Conservation (phyloP, 495 filamentous ascomycete species). For the Rostrohypoxylon terebratum region DNA sequence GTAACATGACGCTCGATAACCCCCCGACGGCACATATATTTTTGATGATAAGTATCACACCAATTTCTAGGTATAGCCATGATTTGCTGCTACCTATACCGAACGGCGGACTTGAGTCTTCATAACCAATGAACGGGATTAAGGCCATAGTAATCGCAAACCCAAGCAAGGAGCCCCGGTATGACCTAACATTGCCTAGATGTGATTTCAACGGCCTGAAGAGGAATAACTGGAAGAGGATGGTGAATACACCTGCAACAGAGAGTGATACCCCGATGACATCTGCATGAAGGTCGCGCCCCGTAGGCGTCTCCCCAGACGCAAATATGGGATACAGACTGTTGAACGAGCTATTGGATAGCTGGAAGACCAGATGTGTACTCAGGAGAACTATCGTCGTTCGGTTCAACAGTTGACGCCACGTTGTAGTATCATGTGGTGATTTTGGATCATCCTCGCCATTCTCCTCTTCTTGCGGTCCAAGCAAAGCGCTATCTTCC, state of each 20-base stretch:
- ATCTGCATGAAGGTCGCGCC: slow-evolving; percentile 77
- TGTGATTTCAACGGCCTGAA: slow-evolving; percentile 83
- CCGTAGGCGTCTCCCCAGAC: slow-evolving; percentile 76
- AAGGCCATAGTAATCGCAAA: slow-evolving; percentile 85
- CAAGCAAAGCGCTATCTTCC: slow-evolving; percentile 51
- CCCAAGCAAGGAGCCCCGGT: slow-evolving; percentile 80
- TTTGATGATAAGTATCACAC: slow-evolving; percentile 83
- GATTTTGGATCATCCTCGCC: slow-evolving; percentile 47
- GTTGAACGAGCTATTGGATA: slow-evolving; percentile 90
- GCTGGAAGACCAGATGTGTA: slow-evolving; percentile 88
- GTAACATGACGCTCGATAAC: slow-evolving; percentile 85
- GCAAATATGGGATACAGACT: slow-evolving; percentile 93
- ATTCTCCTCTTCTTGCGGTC: slow-evolving; percentile 48
- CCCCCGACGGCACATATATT: slow-evolving; percentile 89
- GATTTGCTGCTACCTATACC: slow-evolving; percentile 66
- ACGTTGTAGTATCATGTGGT: slow-evolving; percentile 56
- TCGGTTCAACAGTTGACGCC: slow-evolving; percentile 72
- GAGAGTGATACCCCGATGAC: slow-evolving; percentile 89
- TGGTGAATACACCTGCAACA: slow-evolving; percentile 84
- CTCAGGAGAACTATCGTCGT: slow-evolving; percentile 82
- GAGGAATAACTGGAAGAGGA: slow-evolving; percentile 86
- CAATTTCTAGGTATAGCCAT: slow-evolving; percentile 80
- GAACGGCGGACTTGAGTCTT: slow-evolving; percentile 61
- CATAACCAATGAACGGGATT: slow-evolving; percentile 91
- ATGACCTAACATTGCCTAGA: slow-evolving; percentile 86